Base-by-base conservation (phyloP, 2,329 filamentous ascomycete genomes). In the Esteya vermicola region DNA sequence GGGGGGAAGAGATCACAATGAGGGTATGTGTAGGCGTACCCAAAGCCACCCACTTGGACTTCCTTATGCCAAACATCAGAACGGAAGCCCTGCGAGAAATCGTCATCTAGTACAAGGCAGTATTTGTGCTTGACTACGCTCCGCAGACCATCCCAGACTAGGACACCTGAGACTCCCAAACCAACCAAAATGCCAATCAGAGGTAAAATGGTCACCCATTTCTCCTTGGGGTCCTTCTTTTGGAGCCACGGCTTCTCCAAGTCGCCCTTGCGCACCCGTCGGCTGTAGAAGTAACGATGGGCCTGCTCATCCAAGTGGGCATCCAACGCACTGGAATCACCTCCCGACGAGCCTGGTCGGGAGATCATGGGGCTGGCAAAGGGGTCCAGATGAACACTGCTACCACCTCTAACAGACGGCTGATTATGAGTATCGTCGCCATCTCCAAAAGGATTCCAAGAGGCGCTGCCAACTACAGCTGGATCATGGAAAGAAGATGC, bases 151-250 rank as follows among this genome's bases (percentile, higher is more conserved):
- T 88, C 79, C 68, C 77, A 91, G 36, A 91, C 65, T 33, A 91
- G 60, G 51, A 88, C 73, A 1, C 68, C 83, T 1, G 79, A 73
- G 31, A 88, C 61, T 3, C 57, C 71, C 27, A 89, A 55, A 13
- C 85, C 85, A 13, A 86, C 45, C 4, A 77, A 36, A 37, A 91
- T 72, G 35, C 83, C 84, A 20, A 85, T 55, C 32, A 86, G 54
- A 3, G 84, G 84, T 42, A 93, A 70, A 46, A 89, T 85, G 3
- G 79, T 86, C 9, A 85, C 77, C 84, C 84, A 91, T 63, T 85
- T 91, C 66, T 89, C 81, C 56, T 77, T 81, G 12, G 80, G 78
- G 48, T 88, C 79, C 42, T 66, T 75, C 54, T 77, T 78, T n/a
- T 71, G 59, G 30, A 81, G 59, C 85, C 85, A 91, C 12, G 84